phyloP scores from a whole-genome alignment of 1,284 basidiomycete genomes.

The Apiotrichum gracile region DNA sequence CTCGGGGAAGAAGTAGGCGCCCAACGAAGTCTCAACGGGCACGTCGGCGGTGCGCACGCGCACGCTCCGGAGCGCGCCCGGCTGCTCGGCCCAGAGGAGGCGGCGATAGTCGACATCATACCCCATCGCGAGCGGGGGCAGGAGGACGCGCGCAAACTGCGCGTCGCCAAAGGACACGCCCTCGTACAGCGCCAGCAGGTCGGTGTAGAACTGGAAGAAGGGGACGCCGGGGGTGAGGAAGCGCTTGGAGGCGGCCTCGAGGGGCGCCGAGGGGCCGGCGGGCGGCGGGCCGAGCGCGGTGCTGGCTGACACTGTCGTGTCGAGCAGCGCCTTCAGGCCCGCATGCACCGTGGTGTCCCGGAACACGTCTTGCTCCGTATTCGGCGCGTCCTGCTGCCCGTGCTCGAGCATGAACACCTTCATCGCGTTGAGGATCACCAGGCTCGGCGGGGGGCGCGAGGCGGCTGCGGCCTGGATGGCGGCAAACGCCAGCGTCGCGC shows the following conservation, averaged over 20 bases:
- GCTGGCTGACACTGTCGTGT: too few relatives aligned
- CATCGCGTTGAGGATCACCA: constrained; percentile 68
- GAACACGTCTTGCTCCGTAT: constrained; percentile 54
- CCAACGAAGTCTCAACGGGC: constrained; percentile 41
- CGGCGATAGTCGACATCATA: constrained; percentile 79
- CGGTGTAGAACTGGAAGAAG: constrained; percentile 92
- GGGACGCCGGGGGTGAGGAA: constrained; percentile 62
- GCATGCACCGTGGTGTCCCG: constrained; percentile 52
- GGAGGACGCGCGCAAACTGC: constrained; percentile 68
- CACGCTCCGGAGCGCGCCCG: constrained; percentile 58
- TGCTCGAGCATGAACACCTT: constrained; percentile 95
- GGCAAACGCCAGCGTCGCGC: constrained; percentile 59
- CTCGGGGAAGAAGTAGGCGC: constrained; percentile 64
- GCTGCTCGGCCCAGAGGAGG: constrained; percentile 72
- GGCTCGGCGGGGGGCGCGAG: neutral
- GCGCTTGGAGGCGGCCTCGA: constrained; percentile 58
- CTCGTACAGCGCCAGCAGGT: constrained; percentile 82
- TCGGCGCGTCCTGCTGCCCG: constrained; percentile 24
- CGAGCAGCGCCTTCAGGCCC: constrained; percentile 58
- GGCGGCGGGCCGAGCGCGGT: too few relatives aligned
- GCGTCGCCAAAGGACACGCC: constrained; percentile 80
- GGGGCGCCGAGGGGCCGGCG: constrained; percentile 27
- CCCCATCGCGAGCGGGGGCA: constrained; percentile 62
- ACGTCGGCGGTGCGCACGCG: constrained; percentile 35
- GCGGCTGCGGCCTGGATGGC: neutral